Conservation (phyloP, 2,329 filamentous ascomycete species). For the Coniella lustricola region DNA sequence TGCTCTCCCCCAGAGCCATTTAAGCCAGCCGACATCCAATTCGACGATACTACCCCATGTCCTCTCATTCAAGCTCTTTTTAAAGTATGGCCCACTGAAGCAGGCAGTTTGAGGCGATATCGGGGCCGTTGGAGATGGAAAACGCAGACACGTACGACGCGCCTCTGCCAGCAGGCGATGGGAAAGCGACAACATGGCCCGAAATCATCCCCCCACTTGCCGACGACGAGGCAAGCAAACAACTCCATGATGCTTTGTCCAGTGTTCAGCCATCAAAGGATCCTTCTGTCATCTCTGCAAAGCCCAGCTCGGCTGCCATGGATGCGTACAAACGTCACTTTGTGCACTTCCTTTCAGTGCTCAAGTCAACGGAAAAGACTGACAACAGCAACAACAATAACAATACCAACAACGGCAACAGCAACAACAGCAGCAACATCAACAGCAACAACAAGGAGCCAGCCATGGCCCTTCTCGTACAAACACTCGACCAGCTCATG, state of each 20-base stretch:
- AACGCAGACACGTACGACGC: constrained; percentile 1
- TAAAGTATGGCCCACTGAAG: constrained; percentile 2
- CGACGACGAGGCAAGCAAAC: neutral
- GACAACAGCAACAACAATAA: neutral
- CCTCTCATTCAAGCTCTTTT: neutral
- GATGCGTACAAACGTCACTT: neutral
- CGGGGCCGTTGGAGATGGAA: constrained; percentile 1
- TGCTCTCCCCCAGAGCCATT: neutral
- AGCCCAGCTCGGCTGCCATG: neutral
- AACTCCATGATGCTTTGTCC: neutral
- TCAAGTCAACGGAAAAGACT: neutral
- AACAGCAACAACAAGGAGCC: constrained; percentile 9
- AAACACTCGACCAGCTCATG: constrained; percentile 3
- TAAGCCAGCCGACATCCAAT: neutral
- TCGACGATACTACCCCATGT: neutral
- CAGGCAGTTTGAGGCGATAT: neutral
- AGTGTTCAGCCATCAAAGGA: neutral
- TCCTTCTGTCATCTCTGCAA: neutral
- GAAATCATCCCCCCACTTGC: neutral
- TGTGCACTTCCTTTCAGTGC: neutral
- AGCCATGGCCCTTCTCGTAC: neutral
- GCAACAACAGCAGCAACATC: constrained; percentile 13
- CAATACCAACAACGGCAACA: neutral
- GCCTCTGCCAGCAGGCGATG: neutral
- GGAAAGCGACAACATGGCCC: neutral